Percentiles rank a stretch among this genome's conserved stretches.
These are phyloP conservation scores for Radiomyces spectabilis DNA, from an alignment of 192 early-diverging fungal genomes.

Conservation along the genomic window DNA sequence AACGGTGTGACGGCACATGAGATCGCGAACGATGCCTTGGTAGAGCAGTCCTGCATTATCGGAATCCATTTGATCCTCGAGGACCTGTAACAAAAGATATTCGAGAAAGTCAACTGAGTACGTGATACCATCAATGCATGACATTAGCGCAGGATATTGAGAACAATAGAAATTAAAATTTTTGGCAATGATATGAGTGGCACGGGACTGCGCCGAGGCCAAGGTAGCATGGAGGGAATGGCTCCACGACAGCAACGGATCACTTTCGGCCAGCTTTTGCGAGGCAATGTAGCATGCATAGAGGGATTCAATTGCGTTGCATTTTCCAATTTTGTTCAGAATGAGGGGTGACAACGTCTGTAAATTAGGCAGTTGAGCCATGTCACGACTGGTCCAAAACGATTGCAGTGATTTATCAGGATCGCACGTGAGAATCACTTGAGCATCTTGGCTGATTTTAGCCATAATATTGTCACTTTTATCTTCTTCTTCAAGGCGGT, in stretches of 20 bases:
- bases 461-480: no score
- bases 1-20: neutral
- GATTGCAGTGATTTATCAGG: conserved; percentile 14
- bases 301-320: conserved; percentile 15
- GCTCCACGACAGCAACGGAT: conserved; percentile 6
- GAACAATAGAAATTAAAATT: conserved; percentile 24
- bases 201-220: conserved; percentile 1
- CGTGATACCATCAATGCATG: conserved; percentile 26
- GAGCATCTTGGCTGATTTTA: no score
- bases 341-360: neutral
- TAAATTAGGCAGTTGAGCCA: no score
- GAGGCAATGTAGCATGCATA: neutral
- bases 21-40: conserved; percentile 10
- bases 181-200: conserved; percentile 11
- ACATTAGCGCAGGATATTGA: conserved; percentile 19
- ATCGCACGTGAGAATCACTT: conserved; percentile 5
- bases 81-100: conserved; percentile 8
- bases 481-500: no score
- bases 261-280: conserved; percentile 1
- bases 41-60: conserved; percentile 14
- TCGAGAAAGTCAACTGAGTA: conserved; percentile 19
- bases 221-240: conserved; percentile 10
- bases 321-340: conserved; percentile 3
- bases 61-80: conserved; percentile 20
- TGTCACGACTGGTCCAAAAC: conserved; percentile 7